These are phyloP conservation scores for Orobanche coerulescens DNA, from an alignment of 257 asterid species.

Conservation along the genomic window DNA sequence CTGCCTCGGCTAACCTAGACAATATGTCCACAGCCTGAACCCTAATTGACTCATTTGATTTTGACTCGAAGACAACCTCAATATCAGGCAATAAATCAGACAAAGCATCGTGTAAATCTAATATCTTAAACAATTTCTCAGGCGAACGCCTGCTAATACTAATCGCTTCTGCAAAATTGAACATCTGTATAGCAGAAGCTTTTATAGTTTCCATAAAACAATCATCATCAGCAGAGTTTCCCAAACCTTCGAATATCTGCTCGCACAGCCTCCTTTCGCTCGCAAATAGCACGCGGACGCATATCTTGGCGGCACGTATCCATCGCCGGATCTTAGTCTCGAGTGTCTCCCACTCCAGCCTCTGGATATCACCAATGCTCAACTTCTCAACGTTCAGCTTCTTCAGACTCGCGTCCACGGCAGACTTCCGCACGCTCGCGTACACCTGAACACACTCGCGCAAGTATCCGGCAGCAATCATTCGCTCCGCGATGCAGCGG, in stretches of 20 bases:
- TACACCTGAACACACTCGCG: constrained; percentile 87
- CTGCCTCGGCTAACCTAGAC: constrained; percentile 79
- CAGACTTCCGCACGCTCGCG: constrained; percentile 65
- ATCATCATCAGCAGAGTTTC: constrained; percentile 45
- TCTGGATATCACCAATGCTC: constrained; percentile 80
- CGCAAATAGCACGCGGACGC: constrained; percentile 64
- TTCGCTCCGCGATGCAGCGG: constrained; percentile 75
- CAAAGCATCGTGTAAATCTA: constrained; percentile 81
- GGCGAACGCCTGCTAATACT: constrained; percentile 73
- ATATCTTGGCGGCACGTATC: constrained; percentile 71
- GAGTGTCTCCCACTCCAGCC: constrained; percentile 70
- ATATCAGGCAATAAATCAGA: constrained; percentile 69
- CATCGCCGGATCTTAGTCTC: constrained; percentile 82
- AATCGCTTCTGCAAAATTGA: constrained; percentile 83
- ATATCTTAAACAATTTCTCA: constrained; percentile 78
- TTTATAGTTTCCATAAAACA: constrained; percentile 78
- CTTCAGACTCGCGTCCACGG: constrained; percentile 52
- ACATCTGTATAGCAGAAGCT: constrained; percentile 76
- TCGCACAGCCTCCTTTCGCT: constrained; percentile 74
- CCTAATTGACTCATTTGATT: constrained; percentile 62
- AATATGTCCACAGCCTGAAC: constrained; percentile 67
- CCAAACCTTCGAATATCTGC: constrained; percentile 63
- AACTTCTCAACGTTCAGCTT: constrained; percentile 56
- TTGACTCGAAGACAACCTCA: constrained; percentile 58
- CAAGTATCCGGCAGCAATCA: constrained; percentile 55